These are phyloP conservation scores for Nemania abortiva DNA, from an alignment of 2,329 filamentous ascomycete species.

Conservation along the genomic window DNA sequence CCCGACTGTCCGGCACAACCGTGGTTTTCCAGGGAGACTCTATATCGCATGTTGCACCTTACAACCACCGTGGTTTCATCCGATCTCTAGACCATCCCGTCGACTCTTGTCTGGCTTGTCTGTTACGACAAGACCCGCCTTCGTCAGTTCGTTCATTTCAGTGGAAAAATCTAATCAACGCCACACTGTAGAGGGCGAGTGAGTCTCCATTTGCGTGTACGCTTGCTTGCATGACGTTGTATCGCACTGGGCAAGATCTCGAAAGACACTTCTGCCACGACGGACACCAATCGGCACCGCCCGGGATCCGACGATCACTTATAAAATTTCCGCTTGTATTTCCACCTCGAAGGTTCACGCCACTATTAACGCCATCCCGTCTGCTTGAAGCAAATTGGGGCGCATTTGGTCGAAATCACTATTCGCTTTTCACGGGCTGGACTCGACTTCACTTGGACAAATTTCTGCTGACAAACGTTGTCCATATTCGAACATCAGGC, in stretches of 20 bases:
- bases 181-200: constrained; percentile 30
- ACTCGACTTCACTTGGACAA: constrained; percentile 54
- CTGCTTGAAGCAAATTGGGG: constrained; percentile 62
- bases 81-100: constrained; percentile 49
- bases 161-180: constrained; percentile 50
- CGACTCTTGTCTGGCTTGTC: constrained; percentile 47
- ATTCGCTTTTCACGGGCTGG: constrained; percentile 56
- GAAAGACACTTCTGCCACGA: constrained; percentile 43
- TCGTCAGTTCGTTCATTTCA: constrained; percentile 56
- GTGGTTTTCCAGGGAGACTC: constrained; percentile 53
- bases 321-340: constrained; percentile 47
- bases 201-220: constrained; percentile 30
- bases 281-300: constrained; percentile 33
- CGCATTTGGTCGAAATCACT: constrained; percentile 42
- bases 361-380: constrained; percentile 52
- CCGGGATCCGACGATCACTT: constrained; percentile 29
- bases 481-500: constrained; percentile 27
- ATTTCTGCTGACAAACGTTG: constrained; percentile 31
- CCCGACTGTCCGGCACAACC: constrained; percentile 53
- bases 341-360: constrained; percentile 58
- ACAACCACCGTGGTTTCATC: constrained; percentile 47
- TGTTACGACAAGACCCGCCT: constrained; percentile 49
- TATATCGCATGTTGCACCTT: constrained; percentile 53
- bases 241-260: constrained; percentile 20
- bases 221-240: constrained; percentile 28